Percentiles rank a stretch among this genome's conserved stretches.
Evolutionary conservation across 805 yeast genomes (phyloP).

Genomic region (Candida parachauliodes): DNA sequence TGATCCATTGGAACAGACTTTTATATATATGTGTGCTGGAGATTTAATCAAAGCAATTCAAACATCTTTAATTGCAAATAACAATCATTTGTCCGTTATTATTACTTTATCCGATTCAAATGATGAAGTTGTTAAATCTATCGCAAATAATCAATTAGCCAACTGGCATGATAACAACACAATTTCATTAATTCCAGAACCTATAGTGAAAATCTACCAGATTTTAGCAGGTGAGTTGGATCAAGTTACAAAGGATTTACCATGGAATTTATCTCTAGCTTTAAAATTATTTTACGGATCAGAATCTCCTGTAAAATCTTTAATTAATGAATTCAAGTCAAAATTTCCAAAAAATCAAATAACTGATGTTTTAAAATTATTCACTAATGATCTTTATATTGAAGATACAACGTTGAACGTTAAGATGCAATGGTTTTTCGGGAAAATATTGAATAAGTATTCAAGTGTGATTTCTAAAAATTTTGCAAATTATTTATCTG

Average conservation of each 20-base stretch:
- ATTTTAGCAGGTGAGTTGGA: slow-evolving; percentile 54
- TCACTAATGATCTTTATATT: slow-evolving; percentile 1
- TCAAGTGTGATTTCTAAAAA: slow-evolving; percentile 25
- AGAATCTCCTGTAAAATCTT: slow-evolving; percentile 5
- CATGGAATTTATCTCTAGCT: slow-evolving; percentile 66
- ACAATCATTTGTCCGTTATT: slow-evolving; percentile 67
- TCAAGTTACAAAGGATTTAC: slow-evolving; percentile 42
- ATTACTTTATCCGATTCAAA: slow-evolving; percentile 71
- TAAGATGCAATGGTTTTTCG: slow-evolving; percentile 51
- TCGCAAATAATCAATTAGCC: slow-evolving; percentile 60
- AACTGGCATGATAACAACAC: slow-evolving; percentile 53
- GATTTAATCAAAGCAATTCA: slow-evolving; percentile 60
- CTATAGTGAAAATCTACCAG: slow-evolving; percentile 58
- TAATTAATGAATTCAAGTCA: slow-evolving; percentile 10
- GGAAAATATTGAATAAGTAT: slow-evolving; percentile 33
- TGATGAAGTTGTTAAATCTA: slow-evolving; percentile 49
- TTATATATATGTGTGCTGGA: slow-evolving; percentile 48
- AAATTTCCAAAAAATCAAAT: slow-evolving; percentile 14
- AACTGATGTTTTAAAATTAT: slow-evolving; percentile 21
- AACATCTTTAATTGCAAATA: slow-evolving; percentile 56
- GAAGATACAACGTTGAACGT: slow-evolving; percentile 23
- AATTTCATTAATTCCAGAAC: slow-evolving; percentile 44
- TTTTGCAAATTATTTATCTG: slow-evolving; percentile 49
- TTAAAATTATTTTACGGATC: slow-evolving; percentile 63
- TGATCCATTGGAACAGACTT: slow-evolving; percentile 50